Conservation (phyloP, 176 grass and related monocot genomes). For the Ampelocalamus luodianensis region DNA sequence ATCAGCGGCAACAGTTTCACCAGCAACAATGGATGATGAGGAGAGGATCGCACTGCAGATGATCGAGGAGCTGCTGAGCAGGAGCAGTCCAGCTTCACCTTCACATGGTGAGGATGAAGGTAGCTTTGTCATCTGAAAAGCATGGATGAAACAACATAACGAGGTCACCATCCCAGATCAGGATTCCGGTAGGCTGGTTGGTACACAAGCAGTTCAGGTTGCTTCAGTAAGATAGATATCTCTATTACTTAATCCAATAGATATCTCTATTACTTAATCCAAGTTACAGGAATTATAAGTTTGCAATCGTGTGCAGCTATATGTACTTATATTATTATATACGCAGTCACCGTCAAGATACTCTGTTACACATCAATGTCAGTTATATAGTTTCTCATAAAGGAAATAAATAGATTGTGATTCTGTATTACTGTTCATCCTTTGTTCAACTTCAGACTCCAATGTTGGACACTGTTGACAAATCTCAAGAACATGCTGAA, state of each 20-base stretch:
- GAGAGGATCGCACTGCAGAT: slow-evolving; percentile 91
- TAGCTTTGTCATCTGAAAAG: slow-evolving; percentile 64
- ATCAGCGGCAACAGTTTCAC: slow-evolving; percentile 48
- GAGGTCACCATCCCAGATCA: slow-evolving; percentile 49
- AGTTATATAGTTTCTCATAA: slow-evolving; percentile 51
- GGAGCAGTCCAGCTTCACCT: slow-evolving; percentile 67
- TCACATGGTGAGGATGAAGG: slow-evolving; percentile 45
- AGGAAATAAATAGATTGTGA: slow-evolving; percentile 58
- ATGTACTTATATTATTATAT: slow-evolving; percentile 62
- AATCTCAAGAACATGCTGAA: slow-evolving; percentile 48
- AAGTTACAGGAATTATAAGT: slow-evolving; percentile 56
- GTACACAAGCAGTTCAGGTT: slow-evolving; percentile 61
- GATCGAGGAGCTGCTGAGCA: slow-evolving; percentile 94
- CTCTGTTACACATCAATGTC: slow-evolving; percentile 60
- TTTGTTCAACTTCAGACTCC: slow-evolving; percentile 30
- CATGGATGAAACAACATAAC: slow-evolving; percentile 40
- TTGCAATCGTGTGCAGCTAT: slow-evolving; percentile 67
- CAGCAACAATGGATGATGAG: slow-evolving; percentile 69
- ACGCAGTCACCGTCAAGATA: slow-evolving; percentile 44
- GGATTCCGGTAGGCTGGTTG: slow-evolving; percentile 48
- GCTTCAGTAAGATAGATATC: slow-evolving; percentile 52
- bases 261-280: slow-evolving; percentile 53
- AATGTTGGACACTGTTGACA: not conserved
- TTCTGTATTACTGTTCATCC: slow-evolving; percentile 34
- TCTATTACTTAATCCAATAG: slow-evolving; percentile 59